These are phyloP conservation scores for Paraphaeosphaeria sporulosa DNA, from an alignment of 2,329 filamentous ascomycete species.

Conservation along the genomic window DNA sequence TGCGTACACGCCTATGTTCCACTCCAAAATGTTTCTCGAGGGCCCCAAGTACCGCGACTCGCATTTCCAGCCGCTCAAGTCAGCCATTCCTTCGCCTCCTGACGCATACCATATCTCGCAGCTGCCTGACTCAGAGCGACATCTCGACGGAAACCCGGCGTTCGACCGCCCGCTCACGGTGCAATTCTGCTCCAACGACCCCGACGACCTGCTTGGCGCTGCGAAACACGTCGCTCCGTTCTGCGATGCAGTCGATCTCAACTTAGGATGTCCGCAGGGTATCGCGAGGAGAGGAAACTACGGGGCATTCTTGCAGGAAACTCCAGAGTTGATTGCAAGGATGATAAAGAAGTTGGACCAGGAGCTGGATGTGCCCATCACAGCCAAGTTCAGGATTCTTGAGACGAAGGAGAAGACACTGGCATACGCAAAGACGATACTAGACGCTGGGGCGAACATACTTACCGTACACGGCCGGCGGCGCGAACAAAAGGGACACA, in stretches of 20 bases:
- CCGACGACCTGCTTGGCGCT: conserved; percentile 79
- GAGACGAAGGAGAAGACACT: conserved; percentile 88
- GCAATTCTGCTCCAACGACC: conserved; percentile 93
- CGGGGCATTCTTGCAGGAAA: conserved; percentile 93
- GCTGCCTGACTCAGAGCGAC: conserved; percentile 32
- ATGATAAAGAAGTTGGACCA: conserved; percentile 84
- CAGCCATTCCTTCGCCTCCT: conserved; percentile 42
- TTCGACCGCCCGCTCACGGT: conserved; percentile 91
- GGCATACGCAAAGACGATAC: conserved; percentile 85
- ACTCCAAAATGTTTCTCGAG: conserved; percentile 86
- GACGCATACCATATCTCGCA: conserved; percentile 46
- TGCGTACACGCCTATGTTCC: conserved; percentile 95
- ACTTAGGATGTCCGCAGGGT: conserved; percentile 94
- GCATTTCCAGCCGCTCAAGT: conserved; percentile 76
- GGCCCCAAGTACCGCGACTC: conserved; percentile 76
- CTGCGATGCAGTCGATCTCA: conserved; percentile 95
- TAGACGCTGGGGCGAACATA: conserved; percentile 89
- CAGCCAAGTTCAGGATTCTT: conserved; percentile 91
- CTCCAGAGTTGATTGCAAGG: conserved; percentile 81
- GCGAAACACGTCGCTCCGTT: conserved; percentile 81
- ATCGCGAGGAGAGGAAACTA: conserved; percentile 92
- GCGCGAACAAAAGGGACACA: conserved; percentile 93
- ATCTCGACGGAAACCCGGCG: conserved; percentile 83
- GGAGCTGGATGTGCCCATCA: conserved; percentile 82
- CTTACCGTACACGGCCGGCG: conserved; percentile 89